Percentiles rank a stretch among this genome's conserved stretches.
phyloP scores from a whole-genome alignment of 768 basidiomycete species.

The Termitomyces sp. region DNA sequence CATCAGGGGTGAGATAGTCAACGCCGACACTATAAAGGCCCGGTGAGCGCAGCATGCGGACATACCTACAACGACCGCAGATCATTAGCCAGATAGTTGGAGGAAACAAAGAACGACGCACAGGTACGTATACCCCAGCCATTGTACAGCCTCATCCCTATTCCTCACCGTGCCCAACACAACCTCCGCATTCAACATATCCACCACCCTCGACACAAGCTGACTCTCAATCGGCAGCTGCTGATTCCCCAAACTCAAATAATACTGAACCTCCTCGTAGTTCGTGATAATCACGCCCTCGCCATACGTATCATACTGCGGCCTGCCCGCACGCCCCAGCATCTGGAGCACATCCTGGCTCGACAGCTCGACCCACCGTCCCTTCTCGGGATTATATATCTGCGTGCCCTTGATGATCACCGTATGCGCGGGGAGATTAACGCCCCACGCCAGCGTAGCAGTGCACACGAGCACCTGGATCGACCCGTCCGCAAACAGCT shows the following conservation, averaged over 20 bases:
- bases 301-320: constrained; percentile 95
- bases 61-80: constrained; percentile 54
- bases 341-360: constrained; percentile 97
- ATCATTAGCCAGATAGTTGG: background rate
- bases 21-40: constrained; percentile 82
- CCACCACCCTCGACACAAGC: constrained; percentile 86
- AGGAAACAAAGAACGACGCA: constrained; percentile 31
- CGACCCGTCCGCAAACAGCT: constrained; percentile 87
- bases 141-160: constrained; percentile 94
- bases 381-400: constrained; percentile 98
- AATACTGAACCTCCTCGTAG: constrained; percentile 95
- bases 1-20: constrained; percentile 75
- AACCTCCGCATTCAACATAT: constrained; percentile 96
- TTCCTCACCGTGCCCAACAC: constrained; percentile 93
- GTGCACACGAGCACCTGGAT: constrained; percentile 95
- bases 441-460: constrained; percentile 98
- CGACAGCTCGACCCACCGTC: constrained; percentile 93
- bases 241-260: constrained; percentile 90
- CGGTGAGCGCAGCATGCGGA: constrained; percentile 90
- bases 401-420: constrained; percentile 99
- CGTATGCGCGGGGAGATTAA: constrained; percentile 95
- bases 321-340: constrained; percentile 96
- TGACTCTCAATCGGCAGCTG: constrained; percentile 97
- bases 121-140: constrained; percentile 94
- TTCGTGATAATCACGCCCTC: constrained; percentile 99